phyloP scores from a whole-genome alignment of 2,329 filamentous ascomycete species.

The Pezicula carpinea region DNA sequence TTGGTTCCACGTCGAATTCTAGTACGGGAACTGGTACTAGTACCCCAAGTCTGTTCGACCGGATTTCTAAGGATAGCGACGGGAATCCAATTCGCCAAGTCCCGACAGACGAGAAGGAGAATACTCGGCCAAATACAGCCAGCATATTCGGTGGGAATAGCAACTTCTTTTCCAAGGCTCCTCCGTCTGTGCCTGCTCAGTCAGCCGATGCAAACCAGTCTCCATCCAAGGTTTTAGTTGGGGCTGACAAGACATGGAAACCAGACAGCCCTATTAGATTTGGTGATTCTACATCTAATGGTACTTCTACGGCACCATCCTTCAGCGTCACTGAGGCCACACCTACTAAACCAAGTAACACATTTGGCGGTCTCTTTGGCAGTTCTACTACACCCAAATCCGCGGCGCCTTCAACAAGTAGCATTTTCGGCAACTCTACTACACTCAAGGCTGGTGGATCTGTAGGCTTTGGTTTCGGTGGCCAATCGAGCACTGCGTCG shows the following conservation, averaged over 20 bases:
- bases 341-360: conserved; percentile 11
- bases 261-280: conserved; percentile 43
- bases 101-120: conserved; percentile 29
- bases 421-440: neutral
- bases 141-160: conserved; percentile 13
- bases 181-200: conserved; percentile 9
- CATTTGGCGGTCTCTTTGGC: conserved; percentile 13
- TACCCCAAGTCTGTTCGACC: conserved; percentile 48
- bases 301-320: conserved; percentile 10
- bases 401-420: conserved; percentile 6
- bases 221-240: conserved; percentile 10
- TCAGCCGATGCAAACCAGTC: conserved; percentile 18
- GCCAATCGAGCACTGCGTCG: conserved; percentile 17
- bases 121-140: conserved; percentile 23
- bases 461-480: conserved; percentile 22
- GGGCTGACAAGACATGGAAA: conserved; percentile 43
- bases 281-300: conserved; percentile 24
- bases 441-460: neutral
- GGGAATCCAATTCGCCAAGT: conserved; percentile 42
- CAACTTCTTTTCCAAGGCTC: conserved; percentile 14
- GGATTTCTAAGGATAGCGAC: conserved; percentile 45
- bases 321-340: conserved; percentile 16
- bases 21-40: conserved; percentile 18
- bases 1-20: conserved; percentile 30
- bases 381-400: conserved; percentile 8